A percentile compares a stretch with the other conserved stretches of the same genome.
Conservation (phyloP, 2,329 filamentous ascomycete genomes). For the Volutella citrinella region DNA sequence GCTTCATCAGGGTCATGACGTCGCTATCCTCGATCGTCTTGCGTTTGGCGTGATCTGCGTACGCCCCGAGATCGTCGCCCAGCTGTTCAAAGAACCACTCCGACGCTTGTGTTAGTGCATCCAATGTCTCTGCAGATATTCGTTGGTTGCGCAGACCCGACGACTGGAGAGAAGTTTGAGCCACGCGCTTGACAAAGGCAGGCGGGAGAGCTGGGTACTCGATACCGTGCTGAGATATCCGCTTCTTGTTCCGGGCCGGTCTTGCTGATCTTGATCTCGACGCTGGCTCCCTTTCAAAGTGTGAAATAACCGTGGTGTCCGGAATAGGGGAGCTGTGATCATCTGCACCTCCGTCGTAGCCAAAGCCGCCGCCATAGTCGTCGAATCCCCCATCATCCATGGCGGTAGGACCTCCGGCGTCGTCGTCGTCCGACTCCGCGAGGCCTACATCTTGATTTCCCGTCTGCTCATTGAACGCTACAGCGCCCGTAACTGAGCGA, state of each 20-base stretch:
- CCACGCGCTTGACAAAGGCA: slow-evolving; percentile 70
- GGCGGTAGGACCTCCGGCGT: slow-evolving; percentile 3
- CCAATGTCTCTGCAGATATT: slow-evolving; percentile 70
- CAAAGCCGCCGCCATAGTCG: slow-evolving; percentile 1
- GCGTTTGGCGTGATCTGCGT: slow-evolving; percentile 76
- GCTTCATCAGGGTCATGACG: slow-evolving; percentile 76
- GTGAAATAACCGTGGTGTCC: too few species aligned
- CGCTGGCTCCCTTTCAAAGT: too few species aligned
- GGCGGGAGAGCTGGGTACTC: slow-evolving; percentile 73
- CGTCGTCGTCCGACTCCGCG: slow-evolving; percentile 16
- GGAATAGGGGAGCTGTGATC: slow-evolving; percentile 23
- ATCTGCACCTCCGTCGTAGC: slow-evolving; percentile 17
- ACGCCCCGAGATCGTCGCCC: slow-evolving; percentile 74
- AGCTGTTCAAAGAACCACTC: slow-evolving; percentile 93
- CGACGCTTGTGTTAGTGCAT: slow-evolving; percentile 73
- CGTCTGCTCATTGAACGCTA: slow-evolving; percentile 2
- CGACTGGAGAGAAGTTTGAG: slow-evolving; percentile 67
- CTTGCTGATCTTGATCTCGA: slow-evolving; percentile 8
- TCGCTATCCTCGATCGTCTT: slow-evolving; percentile 86
- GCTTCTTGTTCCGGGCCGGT: slow-evolving; percentile 34
- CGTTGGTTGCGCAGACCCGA: slow-evolving; percentile 64
- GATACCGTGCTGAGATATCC: slow-evolving; percentile 66
- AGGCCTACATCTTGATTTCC: slow-evolving; percentile 15
- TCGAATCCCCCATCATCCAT: background rate
- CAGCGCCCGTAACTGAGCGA: slow-evolving; percentile 12